Evolutionary conservation across 192 early-diverging fungal species (phyloP).

Genomic region (Coemansia sp.): DNA sequence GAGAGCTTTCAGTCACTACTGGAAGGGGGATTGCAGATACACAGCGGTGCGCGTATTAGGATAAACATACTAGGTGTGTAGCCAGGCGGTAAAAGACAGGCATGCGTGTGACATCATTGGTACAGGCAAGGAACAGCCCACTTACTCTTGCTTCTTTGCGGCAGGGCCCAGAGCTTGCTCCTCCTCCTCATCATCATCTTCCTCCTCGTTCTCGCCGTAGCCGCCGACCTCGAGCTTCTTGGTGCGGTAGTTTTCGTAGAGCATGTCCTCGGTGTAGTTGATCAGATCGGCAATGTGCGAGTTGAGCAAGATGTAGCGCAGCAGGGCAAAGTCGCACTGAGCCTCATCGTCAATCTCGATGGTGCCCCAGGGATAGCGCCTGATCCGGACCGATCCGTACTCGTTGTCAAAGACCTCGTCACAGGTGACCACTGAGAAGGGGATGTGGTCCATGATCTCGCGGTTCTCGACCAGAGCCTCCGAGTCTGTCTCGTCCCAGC

Average conservation of each 20-base stretch:
- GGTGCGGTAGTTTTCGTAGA: constrained; percentile 95
- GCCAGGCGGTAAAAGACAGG: not conserved
- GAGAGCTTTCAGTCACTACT: not conserved
- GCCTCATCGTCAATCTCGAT: constrained; percentile 94
- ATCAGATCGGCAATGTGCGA: constrained; percentile 98
- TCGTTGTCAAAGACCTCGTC: constrained; percentile 85
- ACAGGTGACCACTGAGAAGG: constrained; percentile 93
- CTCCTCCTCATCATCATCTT: constrained; percentile 29
- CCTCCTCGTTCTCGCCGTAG: constrained; percentile 41
- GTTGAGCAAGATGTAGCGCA: constrained; percentile 91
- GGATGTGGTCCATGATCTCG: constrained; percentile 85
- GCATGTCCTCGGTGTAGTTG: constrained; percentile 90
- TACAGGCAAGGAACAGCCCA: not conserved
- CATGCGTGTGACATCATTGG: not conserved
- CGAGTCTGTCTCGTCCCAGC: constrained; percentile 97
- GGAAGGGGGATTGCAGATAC: not conserved
- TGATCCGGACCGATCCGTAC: constrained; percentile 86
- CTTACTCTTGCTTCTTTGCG: constrained; percentile 44
- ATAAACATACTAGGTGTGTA: constrained; percentile 4
- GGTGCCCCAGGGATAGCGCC: constrained; percentile 88
- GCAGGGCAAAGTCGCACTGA: constrained; percentile 94
- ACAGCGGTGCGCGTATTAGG: constrained; percentile 12
- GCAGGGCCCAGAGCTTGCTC: constrained; percentile 11
- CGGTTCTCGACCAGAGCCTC: constrained; percentile 97
- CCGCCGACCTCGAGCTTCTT: constrained; percentile 61